A percentile compares a stretch with the other conserved stretches of the same genome.
These are phyloP conservation scores for Fusarium armeniacum DNA, from an alignment of 2,329 filamentous ascomycete genomes.

Conservation along the genomic window DNA sequence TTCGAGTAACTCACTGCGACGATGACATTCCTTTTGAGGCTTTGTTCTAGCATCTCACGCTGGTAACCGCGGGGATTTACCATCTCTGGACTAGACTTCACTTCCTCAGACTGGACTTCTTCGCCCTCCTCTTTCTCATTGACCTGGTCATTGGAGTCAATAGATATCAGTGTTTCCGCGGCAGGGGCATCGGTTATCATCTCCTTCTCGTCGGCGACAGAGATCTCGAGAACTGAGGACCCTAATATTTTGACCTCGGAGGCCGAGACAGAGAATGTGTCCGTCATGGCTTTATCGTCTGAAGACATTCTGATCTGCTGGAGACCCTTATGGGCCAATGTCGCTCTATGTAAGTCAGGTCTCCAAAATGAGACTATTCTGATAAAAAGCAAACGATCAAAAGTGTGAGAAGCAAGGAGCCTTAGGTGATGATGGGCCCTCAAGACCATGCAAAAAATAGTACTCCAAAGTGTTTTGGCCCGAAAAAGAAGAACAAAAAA, in stretches of 20 bases:
- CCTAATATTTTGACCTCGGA: conserved; percentile 13
- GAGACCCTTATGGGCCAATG: not conserved
- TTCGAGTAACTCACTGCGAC: conserved; percentile 68
- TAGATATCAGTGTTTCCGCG: conserved; percentile 32
- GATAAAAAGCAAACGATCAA: not conserved
- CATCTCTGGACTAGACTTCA: conserved; percentile 33
- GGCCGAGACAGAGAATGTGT: not conserved
- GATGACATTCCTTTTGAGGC: conserved; percentile 77
- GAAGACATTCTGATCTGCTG: not conserved
- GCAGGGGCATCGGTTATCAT: conserved; percentile 14
- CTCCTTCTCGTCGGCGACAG: not conserved
- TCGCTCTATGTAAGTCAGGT: not conserved
- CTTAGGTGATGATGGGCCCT: not conserved
- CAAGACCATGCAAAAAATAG: not conserved
- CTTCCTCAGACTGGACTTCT: not conserved
- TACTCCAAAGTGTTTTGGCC: not conserved
- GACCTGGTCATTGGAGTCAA: conserved; percentile 8
- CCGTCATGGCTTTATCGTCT: conserved; percentile 15
- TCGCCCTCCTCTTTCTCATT: not conserved
- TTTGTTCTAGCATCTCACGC: conserved; percentile 80
- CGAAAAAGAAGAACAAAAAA: not conserved
- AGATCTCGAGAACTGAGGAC: conserved; percentile 11
- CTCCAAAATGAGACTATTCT: not conserved
- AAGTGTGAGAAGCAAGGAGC: not conserved
- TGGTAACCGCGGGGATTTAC: conserved; percentile 75